Conservation (phyloP, 2,329 filamentous ascomycete species). For the Podosphaera fusca region DNA sequence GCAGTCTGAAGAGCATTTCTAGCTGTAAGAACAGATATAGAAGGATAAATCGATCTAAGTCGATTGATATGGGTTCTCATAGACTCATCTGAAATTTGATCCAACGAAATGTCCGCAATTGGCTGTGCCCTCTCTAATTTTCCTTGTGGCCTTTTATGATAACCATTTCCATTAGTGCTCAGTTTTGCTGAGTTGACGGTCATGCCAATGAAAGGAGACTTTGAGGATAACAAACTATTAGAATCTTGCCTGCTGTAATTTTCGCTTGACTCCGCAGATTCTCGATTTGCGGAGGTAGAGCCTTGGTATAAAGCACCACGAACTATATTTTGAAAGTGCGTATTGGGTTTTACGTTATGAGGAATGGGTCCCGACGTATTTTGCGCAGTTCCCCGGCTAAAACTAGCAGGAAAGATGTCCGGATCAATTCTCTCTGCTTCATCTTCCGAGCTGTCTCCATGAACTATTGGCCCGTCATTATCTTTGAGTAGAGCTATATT, state of each 20-base stretch:
- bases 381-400: conserved; percentile 21
- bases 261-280: not conserved
- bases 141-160: conserved; percentile 10
- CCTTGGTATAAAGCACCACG: conserved; percentile 9
- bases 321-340: conserved; percentile 17
- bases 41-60: conserved; percentile 25
- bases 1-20: conserved; percentile 25
- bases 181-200: not conserved
- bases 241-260: no score
- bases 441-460: conserved; percentile 41
- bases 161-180: not conserved
- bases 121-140: conserved; percentile 23
- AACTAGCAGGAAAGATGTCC: conserved; percentile 37
- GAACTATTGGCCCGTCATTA: conserved; percentile 31
- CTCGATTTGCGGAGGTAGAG: not conserved
- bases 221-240: no score
- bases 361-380: conserved; percentile 19
- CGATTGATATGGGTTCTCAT: conserved; percentile 27
- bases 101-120: conserved; percentile 22
- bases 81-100: conserved; percentile 27
- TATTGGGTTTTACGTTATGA: conserved; percentile 15
- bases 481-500: conserved; percentile 28
- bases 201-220: no score
- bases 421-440: conserved; percentile 25
- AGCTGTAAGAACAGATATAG: conserved; percentile 22